Evolutionary conservation across 345 rosid genomes (phyloP).

Genomic region (Murraya paniculata): DNA sequence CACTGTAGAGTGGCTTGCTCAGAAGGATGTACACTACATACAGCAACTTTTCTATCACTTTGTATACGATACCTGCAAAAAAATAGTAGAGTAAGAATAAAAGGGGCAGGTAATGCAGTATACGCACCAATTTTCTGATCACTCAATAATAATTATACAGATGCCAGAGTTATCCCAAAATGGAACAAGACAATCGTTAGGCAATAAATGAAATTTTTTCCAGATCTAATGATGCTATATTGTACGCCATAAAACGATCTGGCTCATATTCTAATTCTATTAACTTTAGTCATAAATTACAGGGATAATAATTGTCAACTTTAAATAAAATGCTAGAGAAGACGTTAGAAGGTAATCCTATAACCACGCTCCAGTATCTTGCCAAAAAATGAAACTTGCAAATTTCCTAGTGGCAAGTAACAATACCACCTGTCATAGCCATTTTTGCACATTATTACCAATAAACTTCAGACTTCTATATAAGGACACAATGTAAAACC

Average conservation of each 20-base stretch:
- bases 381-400: background rate
- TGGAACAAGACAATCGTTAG: background rate
- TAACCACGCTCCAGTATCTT: background rate
- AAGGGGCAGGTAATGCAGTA: background rate
- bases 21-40: slow-evolving; percentile 93
- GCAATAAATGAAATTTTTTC: background rate
- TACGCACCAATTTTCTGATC: background rate
- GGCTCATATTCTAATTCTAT: background rate
- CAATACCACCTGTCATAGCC: background rate
- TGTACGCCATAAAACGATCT: background rate
- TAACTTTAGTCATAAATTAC: background rate
- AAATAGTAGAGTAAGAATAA: slow-evolving; percentile 4
- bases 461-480: background rate
- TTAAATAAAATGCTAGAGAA: background rate
- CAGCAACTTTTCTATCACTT: slow-evolving; percentile 80
- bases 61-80: slow-evolving; percentile 84
- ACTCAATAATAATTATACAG: background rate
- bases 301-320: background rate
- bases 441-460: background rate
- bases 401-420: background rate
- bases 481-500: background rate
- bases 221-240: background rate
- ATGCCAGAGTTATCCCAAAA: slow-evolving; percentile 7
- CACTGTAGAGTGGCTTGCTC: slow-evolving; percentile 89
- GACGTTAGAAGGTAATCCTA: background rate